Base-by-base conservation (phyloP, 2,329 filamentous ascomycete species). In the Claviceps quebecensis region DNA sequence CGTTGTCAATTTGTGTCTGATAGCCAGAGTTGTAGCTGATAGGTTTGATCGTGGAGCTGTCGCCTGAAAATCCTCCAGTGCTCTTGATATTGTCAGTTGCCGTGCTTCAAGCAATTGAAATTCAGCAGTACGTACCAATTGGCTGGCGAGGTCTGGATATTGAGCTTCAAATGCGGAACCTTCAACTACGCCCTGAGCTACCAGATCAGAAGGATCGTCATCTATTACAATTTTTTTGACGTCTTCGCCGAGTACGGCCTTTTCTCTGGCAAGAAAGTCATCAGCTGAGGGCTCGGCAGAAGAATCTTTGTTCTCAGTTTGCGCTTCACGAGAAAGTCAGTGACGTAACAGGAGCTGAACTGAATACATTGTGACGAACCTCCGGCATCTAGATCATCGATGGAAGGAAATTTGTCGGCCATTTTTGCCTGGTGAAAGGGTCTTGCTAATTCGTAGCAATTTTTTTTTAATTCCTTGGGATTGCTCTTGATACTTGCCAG, bases 261-360 rank as follows among this genome's bases (percentile, higher is more conserved):
- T 87, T 72, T 98, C 93, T 59, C 91, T 87, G 56, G 87, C 83
- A 47, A 97, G 80, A 67, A 98, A 97, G 69, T 95, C 88, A 63
- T 87, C 82, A 56, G 79, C 75, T 36, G 83, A 82, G 34, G 78
- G 73, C 9, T 76, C 72, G 55, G 73, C 76, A 56, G 76, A 73
- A 39, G 80, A 68, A 52, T 72, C 74, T 69, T 74, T 77, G 64
- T 76, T 74, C 58, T 80, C 79, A 52, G 83, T 83, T 71, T 87
- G 82, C 63, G 82, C 86, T 85, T 69, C 39, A 36, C 13, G 51
- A 45, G 16, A 22, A n/a, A 23, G 34, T 53, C 38, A 53, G 52
- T 36, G 29, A 45, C 17, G 34, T 40, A 39, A 56, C 53, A 22
- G 19, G 54, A 56, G 29, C 45, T 58, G 53, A 41, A 51, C 53